Evolutionary conservation across 1,284 basidiomycete genomes (phyloP).

Genomic region (Pholiota adiposa): DNA sequence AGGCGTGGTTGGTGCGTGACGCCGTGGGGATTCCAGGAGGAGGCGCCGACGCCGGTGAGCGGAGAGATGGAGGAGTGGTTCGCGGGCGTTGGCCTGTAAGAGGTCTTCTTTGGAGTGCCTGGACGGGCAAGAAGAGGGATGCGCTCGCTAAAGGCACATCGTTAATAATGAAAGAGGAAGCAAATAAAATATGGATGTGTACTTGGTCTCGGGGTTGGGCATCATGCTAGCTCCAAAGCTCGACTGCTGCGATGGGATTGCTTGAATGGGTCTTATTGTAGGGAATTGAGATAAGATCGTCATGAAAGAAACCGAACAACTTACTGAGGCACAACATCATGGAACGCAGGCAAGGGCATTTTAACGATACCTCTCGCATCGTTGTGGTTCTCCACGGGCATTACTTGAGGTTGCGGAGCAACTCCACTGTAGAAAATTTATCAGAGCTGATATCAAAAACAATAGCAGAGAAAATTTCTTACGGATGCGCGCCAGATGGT

Average conservation of each 20-base stretch:
- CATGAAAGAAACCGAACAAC: constrained; percentile 1
- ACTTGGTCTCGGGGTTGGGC: constrained; percentile 33
- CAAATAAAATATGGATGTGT: constrained; percentile 9
- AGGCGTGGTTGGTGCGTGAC: constrained; percentile 29
- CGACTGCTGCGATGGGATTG: constrained; percentile 26
- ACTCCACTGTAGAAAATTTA: constrained; percentile 14
- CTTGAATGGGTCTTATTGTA: constrained; percentile 23
- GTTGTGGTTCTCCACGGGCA: constrained; percentile 18
- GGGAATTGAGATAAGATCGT: neutral
- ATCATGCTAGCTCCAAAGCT: constrained; percentile 21
- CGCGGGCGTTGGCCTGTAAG: constrained; percentile 17
- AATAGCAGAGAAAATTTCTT: too few relatives aligned
- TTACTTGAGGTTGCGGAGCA: constrained; percentile 20
- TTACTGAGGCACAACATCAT: constrained; percentile 33
- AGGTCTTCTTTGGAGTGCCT: constrained; percentile 13
- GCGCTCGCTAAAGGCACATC: constrained; percentile 30
- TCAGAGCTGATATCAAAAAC: neutral
- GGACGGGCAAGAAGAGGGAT: constrained; percentile 35
- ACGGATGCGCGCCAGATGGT: constrained; percentile 21
- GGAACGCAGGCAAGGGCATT: constrained; percentile 37
- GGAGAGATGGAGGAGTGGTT: constrained; percentile 17
- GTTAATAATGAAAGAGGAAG: neutral
- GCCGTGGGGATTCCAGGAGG: constrained; percentile 13
- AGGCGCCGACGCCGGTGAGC: neutral
- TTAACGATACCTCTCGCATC: constrained; percentile 25